Evolutionary conservation across 106 monocot species (phyloP).

Genomic region (Dendrobium chrysotoxum): DNA sequence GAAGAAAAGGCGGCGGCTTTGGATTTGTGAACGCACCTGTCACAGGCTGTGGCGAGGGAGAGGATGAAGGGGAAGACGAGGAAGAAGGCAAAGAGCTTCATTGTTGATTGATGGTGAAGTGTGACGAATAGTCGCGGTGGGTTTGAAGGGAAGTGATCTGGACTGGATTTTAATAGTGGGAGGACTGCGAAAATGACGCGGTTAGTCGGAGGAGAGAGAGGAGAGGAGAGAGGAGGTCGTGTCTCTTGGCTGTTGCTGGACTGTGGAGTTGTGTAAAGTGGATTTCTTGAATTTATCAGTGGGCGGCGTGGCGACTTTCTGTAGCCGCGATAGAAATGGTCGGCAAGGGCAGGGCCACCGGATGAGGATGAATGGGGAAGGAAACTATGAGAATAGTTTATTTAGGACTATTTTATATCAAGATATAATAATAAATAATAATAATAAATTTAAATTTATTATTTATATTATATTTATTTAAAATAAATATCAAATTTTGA

Average conservation of each 20-base stretch:
- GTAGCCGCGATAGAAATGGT: not conserved
- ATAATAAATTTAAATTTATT: no score
- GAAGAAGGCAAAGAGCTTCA: conserved; percentile 11
- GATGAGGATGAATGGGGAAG: no score
- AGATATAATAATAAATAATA: no score
- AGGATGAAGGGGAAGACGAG: conserved; percentile 13
- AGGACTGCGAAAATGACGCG: not conserved
- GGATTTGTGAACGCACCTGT: conserved; percentile 65
- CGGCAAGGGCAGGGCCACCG: not conserved
- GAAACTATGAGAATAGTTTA: no score
- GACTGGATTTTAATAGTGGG: not conserved
- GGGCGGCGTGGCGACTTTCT: not conserved
- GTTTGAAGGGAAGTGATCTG: not conserved
- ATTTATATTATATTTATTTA: no score
- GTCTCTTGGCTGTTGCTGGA: not conserved
- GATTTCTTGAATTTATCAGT: not conserved
- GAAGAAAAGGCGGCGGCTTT: conserved; percentile 55
- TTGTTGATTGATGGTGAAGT: not conserved
- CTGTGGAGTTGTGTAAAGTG: not conserved
- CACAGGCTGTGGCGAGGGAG: conserved; percentile 39
- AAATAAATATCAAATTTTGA: no score
- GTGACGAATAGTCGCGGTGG: not conserved
- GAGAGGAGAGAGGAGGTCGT: not conserved
- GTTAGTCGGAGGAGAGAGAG: not conserved
- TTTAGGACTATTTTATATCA: no score